Percentiles rank a stretch among this genome's conserved stretches.
Evolutionary conservation across 805 yeast species (phyloP).

Genomic region (Teunomyces stri): DNA sequence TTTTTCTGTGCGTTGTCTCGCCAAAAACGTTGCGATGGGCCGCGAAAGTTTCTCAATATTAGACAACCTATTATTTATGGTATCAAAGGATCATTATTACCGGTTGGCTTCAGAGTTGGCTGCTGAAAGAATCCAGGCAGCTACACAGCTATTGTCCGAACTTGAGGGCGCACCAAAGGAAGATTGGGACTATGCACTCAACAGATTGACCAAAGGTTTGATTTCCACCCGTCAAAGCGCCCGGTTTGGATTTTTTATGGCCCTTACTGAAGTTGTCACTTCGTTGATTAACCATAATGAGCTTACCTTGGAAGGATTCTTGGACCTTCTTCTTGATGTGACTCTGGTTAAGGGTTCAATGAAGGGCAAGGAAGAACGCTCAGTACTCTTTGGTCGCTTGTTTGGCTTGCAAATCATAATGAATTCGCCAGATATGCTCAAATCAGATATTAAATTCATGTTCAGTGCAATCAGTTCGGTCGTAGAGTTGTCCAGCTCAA

Average conservation of each 20-base stretch:
- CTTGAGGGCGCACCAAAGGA: conserved; percentile 42
- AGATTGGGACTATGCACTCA: conserved; percentile 82
- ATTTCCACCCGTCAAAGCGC: conserved; percentile 82
- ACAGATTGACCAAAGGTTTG: conserved; percentile 76
- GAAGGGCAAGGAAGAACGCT: conserved; percentile 83
- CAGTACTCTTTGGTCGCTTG: conserved; percentile 74
- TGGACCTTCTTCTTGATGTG: conserved; percentile 39
- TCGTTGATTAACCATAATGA: conserved; percentile 25
- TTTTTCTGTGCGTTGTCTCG: neutral
- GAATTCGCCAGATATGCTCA: conserved; percentile 36
- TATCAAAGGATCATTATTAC: conserved; percentile 75
- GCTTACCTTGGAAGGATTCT: conserved; percentile 31
- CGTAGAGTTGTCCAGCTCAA: conserved; percentile 56
- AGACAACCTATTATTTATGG: conserved; percentile 33
- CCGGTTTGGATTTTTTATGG: conserved; percentile 83
- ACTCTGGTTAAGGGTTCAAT: conserved; percentile 33
- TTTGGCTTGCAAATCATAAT: conserved; percentile 80
- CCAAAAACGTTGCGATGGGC: conserved; percentile 9
- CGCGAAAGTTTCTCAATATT: neutral
- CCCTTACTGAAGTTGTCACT: conserved; percentile 65
- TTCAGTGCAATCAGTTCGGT: conserved; percentile 44
- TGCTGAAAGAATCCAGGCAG: conserved; percentile 69
- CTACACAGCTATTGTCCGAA: conserved; percentile 61
- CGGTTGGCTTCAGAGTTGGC: conserved; percentile 73
- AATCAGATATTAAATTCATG: conserved; percentile 25